Conservation (phyloP, 2,329 filamentous ascomycete genomes). For the Dendryphion nanum region DNA sequence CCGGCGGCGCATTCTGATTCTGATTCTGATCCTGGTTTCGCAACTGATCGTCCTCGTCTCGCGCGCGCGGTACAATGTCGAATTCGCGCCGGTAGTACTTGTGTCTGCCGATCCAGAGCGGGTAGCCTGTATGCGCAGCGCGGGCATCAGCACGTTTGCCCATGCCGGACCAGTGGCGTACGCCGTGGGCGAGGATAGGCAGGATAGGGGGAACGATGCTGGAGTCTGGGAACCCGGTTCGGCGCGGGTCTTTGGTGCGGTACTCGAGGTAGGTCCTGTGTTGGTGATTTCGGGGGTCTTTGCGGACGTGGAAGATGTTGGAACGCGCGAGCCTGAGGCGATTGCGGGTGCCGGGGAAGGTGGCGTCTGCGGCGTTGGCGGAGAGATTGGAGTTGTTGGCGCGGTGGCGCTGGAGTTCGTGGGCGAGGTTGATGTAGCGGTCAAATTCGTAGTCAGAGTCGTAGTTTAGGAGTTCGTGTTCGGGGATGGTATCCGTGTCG, state of each 20-base stretch:
- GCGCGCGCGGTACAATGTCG: no score
- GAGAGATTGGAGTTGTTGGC: no score
- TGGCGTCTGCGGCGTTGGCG: no score
- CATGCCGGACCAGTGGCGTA: constrained; percentile 3
- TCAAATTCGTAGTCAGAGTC: no score
- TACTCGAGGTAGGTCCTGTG: background rate
- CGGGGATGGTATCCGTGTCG: background rate
- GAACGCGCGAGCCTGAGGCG: no score
- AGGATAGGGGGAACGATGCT: constrained; percentile 2
- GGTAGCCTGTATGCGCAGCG: background rate
- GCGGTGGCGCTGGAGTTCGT: no score
- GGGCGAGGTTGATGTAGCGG: no score
- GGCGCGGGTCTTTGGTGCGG: background rate
- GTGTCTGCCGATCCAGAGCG: background rate
- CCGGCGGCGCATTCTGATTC: no score
- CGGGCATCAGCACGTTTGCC: background rate
- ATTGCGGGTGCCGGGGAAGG: no score
- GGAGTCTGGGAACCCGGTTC: background rate
- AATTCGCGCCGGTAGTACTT: background rate
- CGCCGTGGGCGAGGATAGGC: constrained; percentile 3
- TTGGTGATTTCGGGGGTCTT: background rate
- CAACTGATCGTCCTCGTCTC: no score
- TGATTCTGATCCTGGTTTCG: no score
- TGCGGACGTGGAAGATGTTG: no score
- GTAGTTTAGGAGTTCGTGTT: background rate